Evolutionary conservation across 2,329 filamentous ascomycete genomes (phyloP).

Genomic region (Fusarium sp.): DNA sequence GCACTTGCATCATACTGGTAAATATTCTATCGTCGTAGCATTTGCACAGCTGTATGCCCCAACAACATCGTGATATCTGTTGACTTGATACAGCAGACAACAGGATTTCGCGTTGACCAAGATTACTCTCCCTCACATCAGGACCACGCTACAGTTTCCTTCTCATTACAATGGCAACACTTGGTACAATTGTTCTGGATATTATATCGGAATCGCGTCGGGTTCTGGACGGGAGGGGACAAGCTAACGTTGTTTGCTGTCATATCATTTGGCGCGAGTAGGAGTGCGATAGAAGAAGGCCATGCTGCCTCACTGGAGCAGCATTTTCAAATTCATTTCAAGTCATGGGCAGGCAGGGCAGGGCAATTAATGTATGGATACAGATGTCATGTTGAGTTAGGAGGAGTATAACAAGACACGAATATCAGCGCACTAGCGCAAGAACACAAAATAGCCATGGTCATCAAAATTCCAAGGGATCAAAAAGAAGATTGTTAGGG

Average conservation of each 20-base stretch:
- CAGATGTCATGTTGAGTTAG: background rate
- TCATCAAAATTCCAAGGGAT: background rate
- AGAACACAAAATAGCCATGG: background rate
- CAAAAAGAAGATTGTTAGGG: background rate
- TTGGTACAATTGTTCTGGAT: background rate
- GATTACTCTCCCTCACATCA: no score
- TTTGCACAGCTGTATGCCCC: background rate
- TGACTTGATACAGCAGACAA: background rate
- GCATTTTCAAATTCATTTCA: background rate
- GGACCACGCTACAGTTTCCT: background rate
- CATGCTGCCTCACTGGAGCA: background rate
- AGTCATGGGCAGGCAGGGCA: background rate
- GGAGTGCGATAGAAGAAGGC: background rate
- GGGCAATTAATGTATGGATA: background rate
- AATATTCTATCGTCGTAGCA: background rate
- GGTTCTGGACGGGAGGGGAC: background rate
- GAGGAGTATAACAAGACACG: background rate
- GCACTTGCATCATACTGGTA: conserved; percentile 6
- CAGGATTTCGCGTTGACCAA: background rate
- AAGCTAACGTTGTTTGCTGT: background rate
- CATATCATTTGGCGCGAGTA: background rate
- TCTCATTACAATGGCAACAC: background rate
- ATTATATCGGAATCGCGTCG: background rate
- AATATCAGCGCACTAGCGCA: conserved; percentile 16
- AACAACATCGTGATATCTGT: background rate